Conservation (phyloP, 2,329 filamentous ascomycete species). For the Rhynchosporium graminicola region DNA sequence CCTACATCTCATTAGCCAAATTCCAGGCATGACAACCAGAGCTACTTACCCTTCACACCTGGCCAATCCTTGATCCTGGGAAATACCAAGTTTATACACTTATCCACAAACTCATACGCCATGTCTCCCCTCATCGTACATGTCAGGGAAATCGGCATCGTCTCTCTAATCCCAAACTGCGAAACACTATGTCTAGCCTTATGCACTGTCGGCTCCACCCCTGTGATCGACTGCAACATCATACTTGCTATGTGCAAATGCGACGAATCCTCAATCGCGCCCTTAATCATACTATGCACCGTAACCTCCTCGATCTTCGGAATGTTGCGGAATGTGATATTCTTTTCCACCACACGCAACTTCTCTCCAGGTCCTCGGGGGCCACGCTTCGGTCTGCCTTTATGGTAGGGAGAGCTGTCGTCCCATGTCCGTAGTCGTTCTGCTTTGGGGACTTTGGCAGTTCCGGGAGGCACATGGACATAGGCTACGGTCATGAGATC, state of each 20-base stretch:
- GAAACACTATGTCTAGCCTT: conserved; percentile 69
- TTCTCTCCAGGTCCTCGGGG: conserved; percentile 74
- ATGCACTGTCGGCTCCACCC: conserved; percentile 70
- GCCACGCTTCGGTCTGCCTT: conserved; percentile 81
- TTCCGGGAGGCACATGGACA: conserved; percentile 79
- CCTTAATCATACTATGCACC: conserved; percentile 72
- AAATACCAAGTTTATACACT: conserved; percentile 85
- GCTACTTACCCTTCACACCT: conserved; percentile 62
- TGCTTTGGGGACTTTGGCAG: conserved; percentile 54
- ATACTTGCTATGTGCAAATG: conserved; percentile 82
- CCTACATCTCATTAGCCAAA: conserved; percentile 31
- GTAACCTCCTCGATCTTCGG: conserved; percentile 80
- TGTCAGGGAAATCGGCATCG: conserved; percentile 74
- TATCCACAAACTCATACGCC: conserved; percentile 89
- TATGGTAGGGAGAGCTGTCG: conserved; percentile 89
- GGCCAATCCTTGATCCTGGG: conserved; percentile 96
- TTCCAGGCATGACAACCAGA: not conserved
- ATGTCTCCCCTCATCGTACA: conserved; percentile 75
- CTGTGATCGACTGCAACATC: conserved; percentile 82
- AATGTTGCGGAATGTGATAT: conserved; percentile 80
- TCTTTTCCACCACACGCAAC: conserved; percentile 69
- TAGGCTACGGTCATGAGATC: conserved; percentile 91
- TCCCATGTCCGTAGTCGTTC: conserved; percentile 83
- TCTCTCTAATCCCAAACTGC: conserved; percentile 72
- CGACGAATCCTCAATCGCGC: conserved; percentile 68